Evolutionary conservation across 2,329 filamentous ascomycete genomes (phyloP).

Genomic region (Ophiocordyceps camponoti-floridani): DNA sequence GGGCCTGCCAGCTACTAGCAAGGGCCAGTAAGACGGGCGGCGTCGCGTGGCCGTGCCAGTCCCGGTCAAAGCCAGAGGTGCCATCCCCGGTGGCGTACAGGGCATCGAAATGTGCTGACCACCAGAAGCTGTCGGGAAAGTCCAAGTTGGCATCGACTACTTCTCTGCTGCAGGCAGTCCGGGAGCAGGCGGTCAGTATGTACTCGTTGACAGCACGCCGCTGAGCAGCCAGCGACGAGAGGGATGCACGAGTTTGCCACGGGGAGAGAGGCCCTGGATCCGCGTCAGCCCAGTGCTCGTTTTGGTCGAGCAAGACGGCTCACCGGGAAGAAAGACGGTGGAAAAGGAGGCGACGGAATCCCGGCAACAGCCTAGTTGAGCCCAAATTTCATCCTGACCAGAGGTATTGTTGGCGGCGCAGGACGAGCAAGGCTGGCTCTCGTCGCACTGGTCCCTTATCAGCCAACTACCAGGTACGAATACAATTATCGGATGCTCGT

Average conservation of each 20-base stretch:
- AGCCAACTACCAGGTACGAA: neutral
- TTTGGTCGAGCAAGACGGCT: constrained; percentile 2
- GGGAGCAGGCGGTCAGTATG: constrained; percentile 25
- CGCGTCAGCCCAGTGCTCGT: neutral
- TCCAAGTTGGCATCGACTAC: constrained; percentile 28
- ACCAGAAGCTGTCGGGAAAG: constrained; percentile 40
- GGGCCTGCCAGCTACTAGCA: constrained; percentile 32
- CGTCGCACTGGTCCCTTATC: constrained; percentile 25
- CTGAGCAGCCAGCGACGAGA: constrained; percentile 29
- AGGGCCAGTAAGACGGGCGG: constrained; percentile 32
- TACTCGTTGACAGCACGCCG: constrained; percentile 33
- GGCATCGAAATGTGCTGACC: constrained; percentile 30
- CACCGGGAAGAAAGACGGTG: constrained; percentile 32
- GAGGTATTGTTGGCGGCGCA: constrained; percentile 21
- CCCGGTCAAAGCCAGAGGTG: constrained; percentile 7
- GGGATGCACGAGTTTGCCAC: constrained; percentile 28
- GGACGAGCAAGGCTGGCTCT: constrained; percentile 27
- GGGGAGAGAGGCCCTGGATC: constrained; percentile 25
- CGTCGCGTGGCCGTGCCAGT: constrained; percentile 22
- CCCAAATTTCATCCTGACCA: constrained; percentile 27
- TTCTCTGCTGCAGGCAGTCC: constrained; percentile 20
- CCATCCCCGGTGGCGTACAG: constrained; percentile 6
- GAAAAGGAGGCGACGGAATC: constrained; percentile 26
- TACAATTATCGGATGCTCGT: neutral
- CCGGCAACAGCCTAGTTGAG: constrained; percentile 30